Conservation (phyloP, 495 filamentous ascomycete species). For the Hamigera avellanea region DNA sequence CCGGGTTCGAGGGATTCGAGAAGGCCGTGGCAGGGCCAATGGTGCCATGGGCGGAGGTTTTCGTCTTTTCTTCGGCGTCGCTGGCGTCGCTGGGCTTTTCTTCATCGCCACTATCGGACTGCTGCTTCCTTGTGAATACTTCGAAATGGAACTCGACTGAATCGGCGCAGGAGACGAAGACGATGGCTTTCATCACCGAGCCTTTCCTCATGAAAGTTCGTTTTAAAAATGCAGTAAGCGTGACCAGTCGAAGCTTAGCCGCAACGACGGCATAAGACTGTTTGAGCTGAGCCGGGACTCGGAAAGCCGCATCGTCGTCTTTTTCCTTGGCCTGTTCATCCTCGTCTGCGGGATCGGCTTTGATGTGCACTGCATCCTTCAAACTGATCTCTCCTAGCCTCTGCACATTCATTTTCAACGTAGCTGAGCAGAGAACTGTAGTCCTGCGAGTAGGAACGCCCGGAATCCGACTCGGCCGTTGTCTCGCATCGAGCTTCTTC, state of each 20-base stretch:
- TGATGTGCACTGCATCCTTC: constrained; percentile 83
- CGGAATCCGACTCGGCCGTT: constrained; percentile 31
- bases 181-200: constrained; percentile 84
- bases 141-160: constrained; percentile 95
- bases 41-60: constrained; percentile 34
- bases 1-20: constrained; percentile 38
- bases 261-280: constrained; percentile 81
- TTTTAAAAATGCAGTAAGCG: constrained; percentile 71
- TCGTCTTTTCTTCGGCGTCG: constrained; percentile 9
- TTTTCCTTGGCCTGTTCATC: constrained; percentile 24
- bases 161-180: constrained; percentile 95
- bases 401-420: constrained; percentile 93
- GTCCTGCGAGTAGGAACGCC: constrained; percentile 64
- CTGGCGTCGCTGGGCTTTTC: constrained; percentile 12
- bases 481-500: constrained; percentile 49
- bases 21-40: constrained; percentile 38
- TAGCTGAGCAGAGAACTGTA: constrained; percentile 91
- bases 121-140: constrained; percentile 50
- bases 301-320: constrained; percentile 48
- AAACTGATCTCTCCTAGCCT: constrained; percentile 85
- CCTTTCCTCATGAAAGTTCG: constrained; percentile 76
- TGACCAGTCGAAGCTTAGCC: constrained; percentile 79
- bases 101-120: constrained; percentile 15
- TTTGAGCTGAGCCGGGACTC: constrained; percentile 85
- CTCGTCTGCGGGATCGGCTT: constrained; percentile 44